phyloP scores from a whole-genome alignment of 2,329 filamentous ascomycete species.

The Fusarium torulosum region DNA sequence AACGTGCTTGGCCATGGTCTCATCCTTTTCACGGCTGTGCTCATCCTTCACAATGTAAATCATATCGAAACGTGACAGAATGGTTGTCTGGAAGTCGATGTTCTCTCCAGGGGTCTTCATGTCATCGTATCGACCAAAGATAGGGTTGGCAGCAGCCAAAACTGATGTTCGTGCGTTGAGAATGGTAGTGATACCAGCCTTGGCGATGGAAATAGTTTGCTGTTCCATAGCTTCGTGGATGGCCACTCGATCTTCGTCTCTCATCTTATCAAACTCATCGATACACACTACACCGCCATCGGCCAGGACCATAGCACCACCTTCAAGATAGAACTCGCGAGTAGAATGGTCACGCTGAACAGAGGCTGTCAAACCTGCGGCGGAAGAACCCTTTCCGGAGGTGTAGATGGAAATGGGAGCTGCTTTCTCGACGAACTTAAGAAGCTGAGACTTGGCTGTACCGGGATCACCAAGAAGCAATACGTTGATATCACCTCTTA shows the following conservation, averaged over 20 bases:
- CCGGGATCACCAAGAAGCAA: constrained; percentile 95
- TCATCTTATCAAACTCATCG: constrained; percentile 99
- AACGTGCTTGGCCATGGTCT: constrained; percentile 95
- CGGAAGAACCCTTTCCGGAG: constrained; percentile 96
- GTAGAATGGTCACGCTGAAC: constrained; percentile 94
- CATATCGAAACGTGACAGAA: constrained; percentile 98
- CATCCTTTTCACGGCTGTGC: constrained; percentile 89
- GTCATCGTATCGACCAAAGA: constrained; percentile 98
- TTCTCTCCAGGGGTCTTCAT: constrained; percentile 98
- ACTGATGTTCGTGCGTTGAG: constrained; percentile 96
- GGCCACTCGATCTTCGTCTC: constrained; percentile 95
- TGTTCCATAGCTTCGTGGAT: constrained; percentile 99
- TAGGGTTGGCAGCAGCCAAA: constrained; percentile 93
- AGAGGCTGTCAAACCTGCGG: constrained; percentile 95
- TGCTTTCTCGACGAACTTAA: constrained; percentile 98
- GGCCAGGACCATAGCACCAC: constrained; percentile 97
- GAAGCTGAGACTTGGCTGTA: constrained; percentile 95
- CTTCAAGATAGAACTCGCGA: constrained; percentile 96
- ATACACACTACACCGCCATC: constrained; percentile 98
- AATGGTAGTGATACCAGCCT: constrained; percentile 98
- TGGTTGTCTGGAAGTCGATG: constrained; percentile 99
- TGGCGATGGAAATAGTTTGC: constrained; percentile 98
- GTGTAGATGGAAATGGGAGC: constrained; percentile 98
- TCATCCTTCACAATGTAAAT: constrained; percentile 99
- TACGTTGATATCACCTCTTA: constrained; percentile 98